Evolutionary conservation across 805 yeast species (phyloP).

Genomic region (Wickerhamiella vanderwaltii): DNA sequence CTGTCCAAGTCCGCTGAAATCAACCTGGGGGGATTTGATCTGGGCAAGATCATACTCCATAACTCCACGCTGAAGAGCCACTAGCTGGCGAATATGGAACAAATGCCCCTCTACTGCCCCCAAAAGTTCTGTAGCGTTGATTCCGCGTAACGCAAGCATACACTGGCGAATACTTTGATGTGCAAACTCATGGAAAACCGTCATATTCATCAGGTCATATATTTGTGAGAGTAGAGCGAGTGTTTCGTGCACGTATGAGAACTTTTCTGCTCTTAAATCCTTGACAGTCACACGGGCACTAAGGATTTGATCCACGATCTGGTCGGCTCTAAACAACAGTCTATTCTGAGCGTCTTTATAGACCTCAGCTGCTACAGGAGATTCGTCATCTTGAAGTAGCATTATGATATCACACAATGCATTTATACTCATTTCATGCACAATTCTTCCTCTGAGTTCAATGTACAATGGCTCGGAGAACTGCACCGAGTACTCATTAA

Average conservation of each 20-base stretch:
- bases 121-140: conserved; percentile 23
- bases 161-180: conserved; percentile 76
- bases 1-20: conserved; percentile 62
- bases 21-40: conserved; percentile 55
- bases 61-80: conserved; percentile 57
- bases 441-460: conserved; percentile 47
- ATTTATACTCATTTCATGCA: conserved; percentile 58
- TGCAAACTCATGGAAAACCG: conserved; percentile 77
- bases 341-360: conserved; percentile 69
- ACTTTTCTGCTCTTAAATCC: conserved; percentile 35
- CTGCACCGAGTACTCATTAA: conserved; percentile 49
- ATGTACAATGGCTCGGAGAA: conserved; percentile 73
- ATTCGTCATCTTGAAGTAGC: conserved; percentile 21
- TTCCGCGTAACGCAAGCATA: conserved; percentile 36
- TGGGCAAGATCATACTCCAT: conserved; percentile 69
- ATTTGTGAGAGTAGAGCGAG: conserved; percentile 60
- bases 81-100: conserved; percentile 58
- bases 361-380: conserved; percentile 58
- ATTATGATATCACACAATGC: conserved; percentile 53
- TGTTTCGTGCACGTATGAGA: conserved; percentile 29
- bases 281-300: conserved; percentile 54
- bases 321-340: conserved; percentile 66
- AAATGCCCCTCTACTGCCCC: conserved; percentile 50
- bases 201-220: conserved; percentile 63
- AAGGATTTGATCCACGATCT: conserved; percentile 51